These are phyloP conservation scores for Lizanozyma gosingica DNA, from an alignment of 1,139 yeast genomes.

Conservation along the genomic window DNA sequence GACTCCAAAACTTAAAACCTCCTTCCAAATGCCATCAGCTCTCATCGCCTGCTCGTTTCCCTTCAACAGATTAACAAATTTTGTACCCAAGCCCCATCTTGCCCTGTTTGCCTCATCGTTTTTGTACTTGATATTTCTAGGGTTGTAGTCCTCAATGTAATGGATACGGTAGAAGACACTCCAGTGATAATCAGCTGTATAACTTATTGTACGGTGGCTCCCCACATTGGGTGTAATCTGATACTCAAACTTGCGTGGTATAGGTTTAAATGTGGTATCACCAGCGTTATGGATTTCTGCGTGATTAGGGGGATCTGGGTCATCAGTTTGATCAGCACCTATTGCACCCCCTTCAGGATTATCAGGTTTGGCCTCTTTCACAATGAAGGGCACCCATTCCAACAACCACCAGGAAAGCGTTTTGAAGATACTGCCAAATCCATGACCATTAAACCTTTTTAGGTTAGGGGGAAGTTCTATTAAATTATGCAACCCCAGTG, in stretches of 20 bases:
- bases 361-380: slow-evolving; percentile 39
- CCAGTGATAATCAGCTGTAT: slow-evolving; percentile 47
- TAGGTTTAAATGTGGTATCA: too few relatives aligned
- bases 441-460: slow-evolving; percentile 26
- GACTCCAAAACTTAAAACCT: background rate
- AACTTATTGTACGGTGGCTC: slow-evolving; percentile 38
- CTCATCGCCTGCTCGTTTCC: background rate
- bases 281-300: too few relatives aligned
- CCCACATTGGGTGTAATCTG: slow-evolving; percentile 42
- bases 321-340: slow-evolving; percentile 40
- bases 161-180: slow-evolving; percentile 49
- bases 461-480: slow-evolving; percentile 1
- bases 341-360: too few relatives aligned
- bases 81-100: background rate
- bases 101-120: background rate
- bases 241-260: background rate
- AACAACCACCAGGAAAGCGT: slow-evolving; percentile 48
- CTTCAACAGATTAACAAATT: background rate
- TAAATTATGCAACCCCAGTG: background rate
- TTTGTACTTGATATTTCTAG: background rate
- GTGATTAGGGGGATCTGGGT: slow-evolving; percentile 7
- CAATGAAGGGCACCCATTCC: slow-evolving; percentile 51
- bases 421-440: slow-evolving; percentile 13
- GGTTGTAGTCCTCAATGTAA: background rate
- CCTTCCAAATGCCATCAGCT: background rate